Percentiles rank a stretch among this genome's conserved stretches.
Evolutionary conservation across 139 green algal genomes (phyloP).

Genomic region (Trebouxia sp.): DNA sequence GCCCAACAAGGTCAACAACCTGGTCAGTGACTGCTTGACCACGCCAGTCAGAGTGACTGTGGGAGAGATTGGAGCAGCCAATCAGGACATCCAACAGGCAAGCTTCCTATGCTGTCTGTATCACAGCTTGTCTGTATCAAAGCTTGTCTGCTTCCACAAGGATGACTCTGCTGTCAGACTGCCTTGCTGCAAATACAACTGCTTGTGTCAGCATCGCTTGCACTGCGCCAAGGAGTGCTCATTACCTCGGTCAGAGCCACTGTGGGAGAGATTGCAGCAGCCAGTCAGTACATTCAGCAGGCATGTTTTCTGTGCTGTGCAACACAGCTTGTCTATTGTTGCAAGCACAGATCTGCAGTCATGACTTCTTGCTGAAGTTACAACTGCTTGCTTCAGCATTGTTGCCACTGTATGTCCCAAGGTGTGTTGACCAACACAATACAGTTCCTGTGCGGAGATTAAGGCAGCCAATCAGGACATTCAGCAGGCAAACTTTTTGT

Average conservation of each 20-base stretch:
- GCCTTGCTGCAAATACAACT: background rate
- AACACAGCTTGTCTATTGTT: no score
- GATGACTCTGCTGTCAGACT: background rate
- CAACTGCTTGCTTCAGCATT: no score
- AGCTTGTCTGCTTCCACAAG: background rate
- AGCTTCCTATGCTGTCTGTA: background rate
- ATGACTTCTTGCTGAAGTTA: background rate
- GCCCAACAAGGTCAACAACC: conserved; percentile 76
- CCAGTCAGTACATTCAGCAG: conserved; percentile 79
- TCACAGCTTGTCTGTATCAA: background rate
- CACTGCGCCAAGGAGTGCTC: no score
- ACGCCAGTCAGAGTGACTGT: conserved; percentile 79
- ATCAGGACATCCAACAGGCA: conserved; percentile 75
- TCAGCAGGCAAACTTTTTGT: conserved; percentile 33
- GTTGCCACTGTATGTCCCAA: no score
- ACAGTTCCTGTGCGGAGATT: no score
- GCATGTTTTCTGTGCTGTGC: background rate
- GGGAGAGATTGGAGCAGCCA: conserved; percentile 63
- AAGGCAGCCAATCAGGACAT: conserved; percentile 83
- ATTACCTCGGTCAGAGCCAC: conserved; percentile 77
- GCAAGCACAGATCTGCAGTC: background rate
- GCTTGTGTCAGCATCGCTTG: background rate
- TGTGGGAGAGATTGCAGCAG: conserved; percentile 56
- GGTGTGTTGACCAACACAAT: no score
- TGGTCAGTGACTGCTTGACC: conserved; percentile 76